phyloP scores from a whole-genome alignment of 2,329 filamentous ascomycete species.

The Alternaria brassicae region DNA sequence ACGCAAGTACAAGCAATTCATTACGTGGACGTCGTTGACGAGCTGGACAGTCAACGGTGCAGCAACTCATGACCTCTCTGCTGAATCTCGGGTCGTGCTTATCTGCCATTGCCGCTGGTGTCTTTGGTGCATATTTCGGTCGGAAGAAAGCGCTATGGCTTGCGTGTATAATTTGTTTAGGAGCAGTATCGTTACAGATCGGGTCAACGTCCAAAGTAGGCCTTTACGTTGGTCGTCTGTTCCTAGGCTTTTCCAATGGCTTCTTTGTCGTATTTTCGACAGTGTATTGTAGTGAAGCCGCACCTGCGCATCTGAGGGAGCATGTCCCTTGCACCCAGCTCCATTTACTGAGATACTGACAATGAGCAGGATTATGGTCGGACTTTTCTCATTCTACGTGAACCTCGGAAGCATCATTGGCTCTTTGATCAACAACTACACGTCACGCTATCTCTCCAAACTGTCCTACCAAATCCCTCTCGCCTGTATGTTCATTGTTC shows the following conservation, averaged over 20 bases:
- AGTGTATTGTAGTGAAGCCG: slow-evolving; percentile 56
- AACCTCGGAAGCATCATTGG: slow-evolving; percentile 59
- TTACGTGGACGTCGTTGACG: not conserved
- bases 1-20: slow-evolving; percentile 34
- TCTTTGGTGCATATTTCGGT: slow-evolving; percentile 58
- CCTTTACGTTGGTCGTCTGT: slow-evolving; percentile 56
- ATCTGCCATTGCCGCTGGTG: slow-evolving; percentile 57
- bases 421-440: slow-evolving; percentile 44
- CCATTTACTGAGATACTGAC: not conserved
- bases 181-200: slow-evolving; percentile 46
- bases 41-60: slow-evolving; percentile 54
- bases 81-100: slow-evolving; percentile 61
- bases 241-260: slow-evolving; percentile 39
- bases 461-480: slow-evolving; percentile 55
- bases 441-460: slow-evolving; percentile 28
- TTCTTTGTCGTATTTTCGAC: slow-evolving; percentile 64
- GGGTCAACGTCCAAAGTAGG: slow-evolving; percentile 20
- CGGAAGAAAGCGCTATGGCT: slow-evolving; percentile 57
- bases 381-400: slow-evolving; percentile 59
- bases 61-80: slow-evolving; percentile 61
- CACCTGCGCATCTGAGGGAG: slow-evolving; percentile 43
- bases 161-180: slow-evolving; percentile 55
- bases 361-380: slow-evolving; percentile 53
- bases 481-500: slow-evolving; percentile 61
- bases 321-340: not conserved